Percentiles rank a stretch among this genome's conserved stretches.
Conservation (phyloP, 768 basidiomycete species). For the Mycena crocata region DNA sequence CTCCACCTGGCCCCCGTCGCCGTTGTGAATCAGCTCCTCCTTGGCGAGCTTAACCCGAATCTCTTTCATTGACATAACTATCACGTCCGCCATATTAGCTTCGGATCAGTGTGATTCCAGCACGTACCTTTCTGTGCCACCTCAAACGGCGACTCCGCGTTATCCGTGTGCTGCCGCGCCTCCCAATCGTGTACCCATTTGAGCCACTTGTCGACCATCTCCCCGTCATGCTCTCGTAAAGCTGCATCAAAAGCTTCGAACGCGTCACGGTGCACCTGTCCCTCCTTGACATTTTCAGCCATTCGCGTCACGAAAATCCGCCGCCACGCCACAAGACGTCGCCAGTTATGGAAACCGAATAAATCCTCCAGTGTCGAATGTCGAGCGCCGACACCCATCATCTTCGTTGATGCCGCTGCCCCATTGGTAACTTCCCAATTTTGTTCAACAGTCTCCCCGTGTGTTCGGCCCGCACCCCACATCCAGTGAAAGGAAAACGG, state of each 20-base stretch:
- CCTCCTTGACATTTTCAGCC: not conserved
- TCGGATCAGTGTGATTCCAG: not conserved
- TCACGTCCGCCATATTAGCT: too few relatives aligned
- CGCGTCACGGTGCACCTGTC: not conserved
- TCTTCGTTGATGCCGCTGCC: slow-evolving; percentile 25
- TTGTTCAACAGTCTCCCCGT: too few relatives aligned
- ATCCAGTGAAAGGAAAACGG: slow-evolving; percentile 22
- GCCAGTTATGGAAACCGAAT: slow-evolving; percentile 1
- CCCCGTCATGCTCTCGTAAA: not conserved
- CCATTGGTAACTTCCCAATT: slow-evolving; percentile 27
- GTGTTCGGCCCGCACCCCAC: slow-evolving; percentile 31
- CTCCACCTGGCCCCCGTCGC: not conserved
- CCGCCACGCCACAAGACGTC: not conserved
- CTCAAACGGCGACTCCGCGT: not conserved
- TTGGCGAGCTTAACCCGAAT: not conserved
- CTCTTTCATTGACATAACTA: not conserved
- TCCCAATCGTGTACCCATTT: not conserved
- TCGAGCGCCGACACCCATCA: slow-evolving; percentile 33
- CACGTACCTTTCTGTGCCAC: not conserved
- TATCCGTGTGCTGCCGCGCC: not conserved
- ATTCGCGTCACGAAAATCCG: not conserved
- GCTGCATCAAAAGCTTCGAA: not conserved
- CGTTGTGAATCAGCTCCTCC: not conserved
- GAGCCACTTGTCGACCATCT: not conserved
- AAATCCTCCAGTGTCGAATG: slow-evolving; percentile 2